Percentiles rank a stretch among this genome's conserved stretches.
Conservation (phyloP, 805 yeast species). For the Barnettozyma vustinii region DNA sequence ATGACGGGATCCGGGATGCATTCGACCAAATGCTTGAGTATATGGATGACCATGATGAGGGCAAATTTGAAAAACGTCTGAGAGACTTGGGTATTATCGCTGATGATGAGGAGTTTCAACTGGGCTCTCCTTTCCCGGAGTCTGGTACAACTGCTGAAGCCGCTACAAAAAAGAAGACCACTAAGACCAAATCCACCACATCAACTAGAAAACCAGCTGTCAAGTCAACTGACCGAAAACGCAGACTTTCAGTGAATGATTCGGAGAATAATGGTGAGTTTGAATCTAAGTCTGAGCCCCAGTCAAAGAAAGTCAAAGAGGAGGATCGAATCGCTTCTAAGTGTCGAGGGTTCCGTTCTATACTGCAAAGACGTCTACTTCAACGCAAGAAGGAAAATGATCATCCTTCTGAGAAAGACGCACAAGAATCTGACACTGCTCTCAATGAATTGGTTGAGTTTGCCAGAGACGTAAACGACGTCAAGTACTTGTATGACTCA, state of each 20-base stretch:
- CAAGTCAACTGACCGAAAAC: neutral
- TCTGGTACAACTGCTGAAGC: neutral
- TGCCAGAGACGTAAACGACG: conserved; percentile 27
- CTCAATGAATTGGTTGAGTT: conserved; percentile 38
- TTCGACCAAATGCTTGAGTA: neutral
- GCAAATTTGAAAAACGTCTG: neutral
- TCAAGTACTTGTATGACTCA: conserved; percentile 37
- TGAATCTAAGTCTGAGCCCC: neutral
- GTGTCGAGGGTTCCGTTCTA: conserved; percentile 33
- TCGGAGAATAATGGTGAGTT: neutral
- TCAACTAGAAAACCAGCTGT: neutral
- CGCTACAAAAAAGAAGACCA: neutral
- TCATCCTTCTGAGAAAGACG: conserved; percentile 38
- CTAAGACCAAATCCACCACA: neutral
- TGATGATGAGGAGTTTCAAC: neutral
- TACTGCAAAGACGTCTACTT: conserved; percentile 42
- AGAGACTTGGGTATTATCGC: neutral
- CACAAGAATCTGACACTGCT: conserved; percentile 21
- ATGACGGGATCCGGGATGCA: neutral
- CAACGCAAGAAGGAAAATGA: conserved; percentile 30
- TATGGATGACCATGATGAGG: neutral
- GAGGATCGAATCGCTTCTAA: neutral
- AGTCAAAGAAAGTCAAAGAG: conserved; percentile 4
- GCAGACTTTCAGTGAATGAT: neutral
- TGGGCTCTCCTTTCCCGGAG: neutral